These are phyloP conservation scores for Calvatia gigantea DNA, from an alignment of 768 basidiomycete genomes.

Conservation along the genomic window DNA sequence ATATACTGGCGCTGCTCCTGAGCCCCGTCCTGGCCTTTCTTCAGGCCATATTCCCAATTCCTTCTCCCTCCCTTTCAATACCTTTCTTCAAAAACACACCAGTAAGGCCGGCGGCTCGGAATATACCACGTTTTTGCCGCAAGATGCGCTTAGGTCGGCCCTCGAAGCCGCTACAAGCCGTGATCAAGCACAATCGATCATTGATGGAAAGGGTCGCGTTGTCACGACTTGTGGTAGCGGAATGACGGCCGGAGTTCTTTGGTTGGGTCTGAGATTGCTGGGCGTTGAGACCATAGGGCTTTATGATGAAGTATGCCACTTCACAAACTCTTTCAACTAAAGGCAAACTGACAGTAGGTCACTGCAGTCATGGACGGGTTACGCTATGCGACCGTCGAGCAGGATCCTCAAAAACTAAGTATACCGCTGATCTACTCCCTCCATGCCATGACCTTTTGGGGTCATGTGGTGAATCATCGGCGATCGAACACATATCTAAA, in stretches of 20 bases:
- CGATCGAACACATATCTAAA: neutral
- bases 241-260: constrained; percentile 95
- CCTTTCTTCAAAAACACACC: constrained; percentile 52
- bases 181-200: constrained; percentile 50
- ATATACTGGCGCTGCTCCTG: constrained; percentile 77
- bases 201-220: constrained; percentile 58
- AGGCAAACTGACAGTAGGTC: constrained; percentile 9
- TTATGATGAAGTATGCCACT: constrained; percentile 83
- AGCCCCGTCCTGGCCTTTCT: constrained; percentile 83
- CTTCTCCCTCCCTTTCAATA: constrained; percentile 77
- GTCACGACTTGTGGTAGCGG: constrained; percentile 90
- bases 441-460: neutral
- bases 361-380: constrained; percentile 90
- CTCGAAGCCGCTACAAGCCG: constrained; percentile 63
- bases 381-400: constrained; percentile 74
- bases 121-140: constrained; percentile 58
- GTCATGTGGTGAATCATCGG: neutral
- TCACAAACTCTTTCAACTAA: constrained; percentile 3
- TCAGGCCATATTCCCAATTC: constrained; percentile 94
- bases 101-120: constrained; percentile 35
- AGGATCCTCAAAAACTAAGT: constrained; percentile 53
- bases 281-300: constrained; percentile 61
- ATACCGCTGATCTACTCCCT: constrained; percentile 4
- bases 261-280: constrained; percentile 84
- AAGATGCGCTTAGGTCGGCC: constrained; percentile 53